Conservation (phyloP, 495 filamentous ascomycete species). For the Saxophila tyrrhenica region DNA sequence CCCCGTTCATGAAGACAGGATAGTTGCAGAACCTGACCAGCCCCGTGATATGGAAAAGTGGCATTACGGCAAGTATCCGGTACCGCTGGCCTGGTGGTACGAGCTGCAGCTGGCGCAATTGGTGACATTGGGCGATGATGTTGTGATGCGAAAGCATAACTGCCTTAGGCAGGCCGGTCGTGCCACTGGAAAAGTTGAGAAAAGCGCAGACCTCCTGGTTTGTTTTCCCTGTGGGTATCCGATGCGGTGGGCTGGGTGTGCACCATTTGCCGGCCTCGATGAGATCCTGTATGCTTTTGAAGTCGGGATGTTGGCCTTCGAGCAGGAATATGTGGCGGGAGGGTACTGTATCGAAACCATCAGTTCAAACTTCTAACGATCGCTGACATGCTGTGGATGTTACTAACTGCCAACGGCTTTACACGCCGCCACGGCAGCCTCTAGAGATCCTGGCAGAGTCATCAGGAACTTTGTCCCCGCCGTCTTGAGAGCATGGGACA, state of each 20-base stretch:
- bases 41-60: constrained; percentile 43
- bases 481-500: constrained; percentile 46
- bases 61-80: constrained; percentile 43
- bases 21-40: constrained; percentile 49
- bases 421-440: constrained; percentile 41
- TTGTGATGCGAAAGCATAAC: constrained; percentile 45
- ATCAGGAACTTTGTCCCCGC: constrained; percentile 44
- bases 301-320: constrained; percentile 38
- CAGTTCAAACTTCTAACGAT: background rate
- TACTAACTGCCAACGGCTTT: constrained; percentile 32
- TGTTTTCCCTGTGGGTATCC: constrained; percentile 36
- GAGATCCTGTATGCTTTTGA: constrained; percentile 38
- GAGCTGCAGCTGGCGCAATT: constrained; percentile 32
- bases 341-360: constrained; percentile 20
- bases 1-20: constrained; percentile 46
- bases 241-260: constrained; percentile 25
- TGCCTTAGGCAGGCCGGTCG: constrained; percentile 27
- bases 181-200: constrained; percentile 36
- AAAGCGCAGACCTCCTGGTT: constrained; percentile 46
- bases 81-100: constrained; percentile 36
- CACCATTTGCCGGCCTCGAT: constrained; percentile 31
- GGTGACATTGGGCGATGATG: constrained; percentile 51
- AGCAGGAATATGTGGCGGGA: constrained; percentile 41
- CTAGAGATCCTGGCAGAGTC: constrained; percentile 38
- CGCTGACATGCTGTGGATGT: background rate